A percentile compares a stretch with the other conserved stretches of the same genome.
Evolutionary conservation across 2,329 filamentous ascomycete species (phyloP).

Genomic region (Orbilia brochopaga): DNA sequence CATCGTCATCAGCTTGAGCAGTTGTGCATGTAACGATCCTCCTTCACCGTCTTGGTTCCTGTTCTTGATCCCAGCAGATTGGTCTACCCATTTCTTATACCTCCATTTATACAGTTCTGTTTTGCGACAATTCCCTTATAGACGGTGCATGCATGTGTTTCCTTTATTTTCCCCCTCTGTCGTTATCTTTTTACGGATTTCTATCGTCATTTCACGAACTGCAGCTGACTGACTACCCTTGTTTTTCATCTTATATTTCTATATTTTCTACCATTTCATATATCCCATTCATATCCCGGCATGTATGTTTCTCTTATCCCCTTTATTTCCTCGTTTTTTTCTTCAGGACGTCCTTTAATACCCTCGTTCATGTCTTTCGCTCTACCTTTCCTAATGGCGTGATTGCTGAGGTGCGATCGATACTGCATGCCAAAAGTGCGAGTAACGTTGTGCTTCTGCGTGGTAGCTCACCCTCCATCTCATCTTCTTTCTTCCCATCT

Average conservation of each 20-base stretch:
- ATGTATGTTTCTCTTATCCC: background rate
- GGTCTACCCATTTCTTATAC: conserved; percentile 3
- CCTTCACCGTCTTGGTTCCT: conserved; percentile 3
- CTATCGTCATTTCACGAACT: background rate
- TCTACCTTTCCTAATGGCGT: conserved; percentile 38
- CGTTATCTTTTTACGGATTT: background rate
- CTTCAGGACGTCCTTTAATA: conserved; percentile 22
- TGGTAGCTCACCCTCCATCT: conserved; percentile 5
- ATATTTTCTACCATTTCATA: background rate
- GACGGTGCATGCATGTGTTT: conserved; percentile 30
- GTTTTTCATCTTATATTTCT: background rate
- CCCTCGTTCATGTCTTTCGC: background rate
- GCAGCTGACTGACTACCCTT: background rate
- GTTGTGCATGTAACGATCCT: conserved; percentile 26
- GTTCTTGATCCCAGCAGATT: conserved; percentile 32
- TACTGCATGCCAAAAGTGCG: background rate
- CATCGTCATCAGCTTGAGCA: conserved; percentile 29
- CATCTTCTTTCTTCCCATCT: conserved; percentile 11
- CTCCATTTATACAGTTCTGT: background rate
- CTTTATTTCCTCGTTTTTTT: background rate
- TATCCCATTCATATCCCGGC: background rate
- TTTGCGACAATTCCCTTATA: conserved; percentile 34
- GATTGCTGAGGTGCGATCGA: conserved; percentile 21
- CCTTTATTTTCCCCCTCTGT: conserved; percentile 6
- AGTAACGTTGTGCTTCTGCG: conserved; percentile 7